phyloP scores from a whole-genome alignment of 768 basidiomycete species.

The Mycena galericulata region DNA sequence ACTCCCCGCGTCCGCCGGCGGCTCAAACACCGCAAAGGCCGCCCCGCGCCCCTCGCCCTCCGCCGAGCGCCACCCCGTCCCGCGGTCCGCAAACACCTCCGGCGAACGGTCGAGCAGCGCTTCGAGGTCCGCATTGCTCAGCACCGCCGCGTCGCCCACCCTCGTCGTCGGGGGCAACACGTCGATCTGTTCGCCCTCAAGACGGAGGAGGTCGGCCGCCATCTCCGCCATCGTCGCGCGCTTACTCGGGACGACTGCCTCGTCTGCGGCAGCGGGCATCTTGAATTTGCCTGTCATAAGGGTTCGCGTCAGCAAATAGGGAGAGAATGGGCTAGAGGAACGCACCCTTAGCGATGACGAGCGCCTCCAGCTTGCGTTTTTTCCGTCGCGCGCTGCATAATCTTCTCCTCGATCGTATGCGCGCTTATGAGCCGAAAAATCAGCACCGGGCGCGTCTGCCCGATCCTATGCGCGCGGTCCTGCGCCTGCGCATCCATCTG shows the following conservation, averaged over 20 bases:
- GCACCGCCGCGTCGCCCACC: constrained; percentile 75
- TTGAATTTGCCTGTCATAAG: constrained; percentile 80
- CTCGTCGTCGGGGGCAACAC: constrained; percentile 78
- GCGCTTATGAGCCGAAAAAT: constrained; percentile 89
- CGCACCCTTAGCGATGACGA: constrained; percentile 93
- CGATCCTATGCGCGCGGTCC: constrained; percentile 95
- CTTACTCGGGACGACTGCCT: constrained; percentile 52
- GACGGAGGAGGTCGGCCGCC: constrained; percentile 78
- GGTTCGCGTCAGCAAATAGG: background rate
- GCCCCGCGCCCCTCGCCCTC: constrained; percentile 53
- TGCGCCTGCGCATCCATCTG: constrained; percentile 98
- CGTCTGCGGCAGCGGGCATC: constrained; percentile 68
- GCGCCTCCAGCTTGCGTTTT: constrained; percentile 92
- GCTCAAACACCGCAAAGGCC: constrained; percentile 85
- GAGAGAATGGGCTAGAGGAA: background rate
- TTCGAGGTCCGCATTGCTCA: constrained; percentile 86
- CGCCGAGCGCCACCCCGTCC: constrained; percentile 77
- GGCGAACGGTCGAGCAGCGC: constrained; percentile 84
- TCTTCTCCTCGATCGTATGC: constrained; percentile 92
- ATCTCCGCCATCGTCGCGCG: constrained; percentile 82
- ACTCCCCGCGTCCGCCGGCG: constrained; percentile 70
- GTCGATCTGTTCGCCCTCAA: constrained; percentile 90
- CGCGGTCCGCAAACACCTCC: constrained; percentile 77
- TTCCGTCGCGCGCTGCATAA: constrained; percentile 88
- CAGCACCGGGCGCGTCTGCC: constrained; percentile 91